Base-by-base conservation (phyloP, 2,329 filamentous ascomycete species). In the Sodiomyces alkalinus region DNA sequence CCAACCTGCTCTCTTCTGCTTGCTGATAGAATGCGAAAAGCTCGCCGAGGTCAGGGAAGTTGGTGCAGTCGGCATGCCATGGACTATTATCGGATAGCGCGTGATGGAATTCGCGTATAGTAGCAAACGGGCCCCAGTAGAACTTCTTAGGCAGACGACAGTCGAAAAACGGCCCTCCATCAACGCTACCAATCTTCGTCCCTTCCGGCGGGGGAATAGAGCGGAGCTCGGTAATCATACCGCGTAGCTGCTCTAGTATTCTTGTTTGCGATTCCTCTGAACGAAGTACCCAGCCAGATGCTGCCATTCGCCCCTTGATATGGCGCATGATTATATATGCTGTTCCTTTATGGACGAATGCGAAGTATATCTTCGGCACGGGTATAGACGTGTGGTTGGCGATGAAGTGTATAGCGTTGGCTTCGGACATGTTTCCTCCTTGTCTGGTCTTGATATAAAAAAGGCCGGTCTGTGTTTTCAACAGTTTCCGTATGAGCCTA, bases 281-380 rank as follows among this genome's bases (percentile, higher is more conserved):
- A 12, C 38, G 41, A 8, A 19, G 5, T 7, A 2, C 4, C 39
- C 41, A 44, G 8, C 31, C 28, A 11, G 12, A 7, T 6, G 19
- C 23, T 15, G 33, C 30, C 25, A 33, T 32, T 7, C 36, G 13
- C 2, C 55, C 52, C 4, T 42, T 29, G 17, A 58, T 48, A 24
- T 45, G 30, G 17, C 49, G 40, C 56, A 62, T 63, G 3, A 60
- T 40, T 30, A 62, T 58, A 34, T 59, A 62, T 1, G 49, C 39
- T 10, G 34, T 31, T 12, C 42, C 45, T 17, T 46, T 41, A 31
- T 50, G 42, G 3, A 39, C 28, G 33, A 61, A 62, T 9, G 56
- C 48, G 34, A 41, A 56, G 35, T 58, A 47, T 2, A 63, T 44
- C 17, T 51, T 48, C 2, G 60, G 59, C 2, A 62, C 54, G 5